Evolutionary conservation across 148 eudicot genomes (phyloP).

Genomic region (Arbutus unedo): DNA sequence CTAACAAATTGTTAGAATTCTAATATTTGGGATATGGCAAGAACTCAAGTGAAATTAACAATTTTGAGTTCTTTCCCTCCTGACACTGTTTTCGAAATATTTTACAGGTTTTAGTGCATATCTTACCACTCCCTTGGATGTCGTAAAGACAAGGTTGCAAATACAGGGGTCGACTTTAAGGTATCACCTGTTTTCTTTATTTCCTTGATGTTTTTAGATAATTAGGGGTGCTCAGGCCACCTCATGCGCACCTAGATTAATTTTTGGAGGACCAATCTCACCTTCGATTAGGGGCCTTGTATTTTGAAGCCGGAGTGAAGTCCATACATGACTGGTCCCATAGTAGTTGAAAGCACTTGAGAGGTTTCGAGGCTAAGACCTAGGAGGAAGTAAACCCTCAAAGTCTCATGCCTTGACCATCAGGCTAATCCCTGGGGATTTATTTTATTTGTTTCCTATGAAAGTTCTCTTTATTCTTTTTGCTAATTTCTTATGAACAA

Average conservation of each 20-base stretch:
- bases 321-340: too few species aligned
- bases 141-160: slow-evolving; percentile 28
- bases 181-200: slow-evolving; percentile 28
- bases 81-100: neutral
- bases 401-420: too few species aligned
- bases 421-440: neutral
- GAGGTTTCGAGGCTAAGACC: too few species aligned
- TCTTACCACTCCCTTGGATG: slow-evolving; percentile 71
- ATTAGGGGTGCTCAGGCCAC: too few species aligned
- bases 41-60: neutral
- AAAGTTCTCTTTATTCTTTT: neutral
- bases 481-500: neutral
- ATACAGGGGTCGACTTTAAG: slow-evolving; percentile 53
- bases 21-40: neutral
- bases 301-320: too few species aligned
- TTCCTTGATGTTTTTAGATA: too few species aligned
- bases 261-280: too few species aligned
- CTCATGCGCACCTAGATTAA: too few species aligned
- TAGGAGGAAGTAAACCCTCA: too few species aligned
- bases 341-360: too few species aligned
- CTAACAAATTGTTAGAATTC: neutral
- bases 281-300: too few species aligned
- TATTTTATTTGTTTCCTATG: neutral
- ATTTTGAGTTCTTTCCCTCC: neutral
- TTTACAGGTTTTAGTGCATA: slow-evolving; percentile 75